phyloP scores from a whole-genome alignment of 1,284 basidiomycete genomes.

The Cutaneotrichosporon sp. region DNA sequence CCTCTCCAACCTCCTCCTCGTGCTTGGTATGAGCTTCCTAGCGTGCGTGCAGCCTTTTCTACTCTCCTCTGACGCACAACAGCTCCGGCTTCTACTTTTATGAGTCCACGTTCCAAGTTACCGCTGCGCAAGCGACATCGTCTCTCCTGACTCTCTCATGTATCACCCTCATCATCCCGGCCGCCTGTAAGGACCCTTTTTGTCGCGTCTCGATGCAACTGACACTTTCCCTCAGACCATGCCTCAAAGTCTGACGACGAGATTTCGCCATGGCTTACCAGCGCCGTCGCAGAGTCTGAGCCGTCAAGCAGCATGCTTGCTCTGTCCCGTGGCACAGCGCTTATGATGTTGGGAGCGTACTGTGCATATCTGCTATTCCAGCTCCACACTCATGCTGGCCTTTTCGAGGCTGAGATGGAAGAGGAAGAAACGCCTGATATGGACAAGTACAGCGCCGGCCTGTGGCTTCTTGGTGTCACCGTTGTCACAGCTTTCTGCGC shows the following conservation, averaged over 20 bases:
- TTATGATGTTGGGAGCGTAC: constrained; percentile 77
- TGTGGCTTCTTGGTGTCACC: constrained; percentile 59
- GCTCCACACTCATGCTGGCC: constrained; percentile 54
- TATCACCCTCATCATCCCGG: constrained; percentile 87
- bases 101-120: constrained; percentile 71
- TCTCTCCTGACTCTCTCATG: constrained; percentile 81
- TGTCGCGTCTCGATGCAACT: constrained; percentile 3
- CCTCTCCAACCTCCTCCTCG: constrained; percentile 80
- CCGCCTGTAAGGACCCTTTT: constrained; percentile 62
- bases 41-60: constrained; percentile 53
- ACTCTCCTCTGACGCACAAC: constrained; percentile 9
- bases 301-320: constrained; percentile 57
- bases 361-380: constrained; percentile 62
- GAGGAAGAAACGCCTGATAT: constrained; percentile 58
- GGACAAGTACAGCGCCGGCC: constrained; percentile 61
- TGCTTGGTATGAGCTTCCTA: constrained; percentile 81
- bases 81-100: constrained; percentile 56
- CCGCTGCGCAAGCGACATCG: constrained; percentile 73
- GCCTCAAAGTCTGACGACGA: constrained; percentile 29
- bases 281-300: constrained; percentile 17
- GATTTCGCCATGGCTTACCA: constrained; percentile 15
- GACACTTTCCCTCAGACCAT: constrained; percentile 22
- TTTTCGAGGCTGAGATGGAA: constrained; percentile 52
- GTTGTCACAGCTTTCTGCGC: constrained; percentile 80
- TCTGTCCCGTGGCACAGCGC: constrained; percentile 77